These are phyloP conservation scores for Cenchrus purpureus DNA, from an alignment of 176 grass and related monocot species.

Conservation along the genomic window DNA sequence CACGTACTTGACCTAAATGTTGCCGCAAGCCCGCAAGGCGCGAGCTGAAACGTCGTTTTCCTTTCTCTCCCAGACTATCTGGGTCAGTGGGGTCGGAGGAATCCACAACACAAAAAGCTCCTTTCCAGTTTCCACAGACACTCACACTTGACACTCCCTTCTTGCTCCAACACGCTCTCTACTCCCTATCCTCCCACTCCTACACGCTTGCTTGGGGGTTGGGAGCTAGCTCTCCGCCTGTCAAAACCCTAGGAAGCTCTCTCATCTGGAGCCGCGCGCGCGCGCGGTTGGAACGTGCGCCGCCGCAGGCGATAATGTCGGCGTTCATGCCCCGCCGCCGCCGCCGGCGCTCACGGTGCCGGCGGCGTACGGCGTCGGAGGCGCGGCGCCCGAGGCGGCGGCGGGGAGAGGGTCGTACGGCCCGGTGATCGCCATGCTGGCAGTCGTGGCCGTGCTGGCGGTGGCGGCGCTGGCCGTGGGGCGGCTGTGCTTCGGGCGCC, in stretches of 20 bases:
- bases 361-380: constrained; percentile 11
- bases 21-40: not conserved
- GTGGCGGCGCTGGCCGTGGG: constrained; percentile 58
- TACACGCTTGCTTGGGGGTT: not conserved
- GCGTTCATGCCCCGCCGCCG: constrained; percentile 21
- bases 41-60: not conserved
- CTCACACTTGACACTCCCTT: too few species aligned
- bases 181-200: not conserved
- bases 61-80: not conserved
- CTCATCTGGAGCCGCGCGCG: not conserved
- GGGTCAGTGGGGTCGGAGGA: not conserved
- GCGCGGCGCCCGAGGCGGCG: not conserved
- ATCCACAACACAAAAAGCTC: not conserved
- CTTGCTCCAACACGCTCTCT: not conserved
- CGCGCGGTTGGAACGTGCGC: not conserved
- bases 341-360: constrained; percentile 40
- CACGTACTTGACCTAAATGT: not conserved
- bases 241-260: not conserved
- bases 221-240: not conserved
- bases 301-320: constrained; percentile 52
- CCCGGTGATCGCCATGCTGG: constrained; percentile 71
- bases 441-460: constrained; percentile 61
- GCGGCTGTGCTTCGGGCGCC: constrained; percentile 63
- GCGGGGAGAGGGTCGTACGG: constrained; percentile 52
- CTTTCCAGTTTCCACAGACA: not conserved